Evolutionary conservation across 176 grass and related monocot species (phyloP).

Genomic region (Lolium perenne): DNA sequence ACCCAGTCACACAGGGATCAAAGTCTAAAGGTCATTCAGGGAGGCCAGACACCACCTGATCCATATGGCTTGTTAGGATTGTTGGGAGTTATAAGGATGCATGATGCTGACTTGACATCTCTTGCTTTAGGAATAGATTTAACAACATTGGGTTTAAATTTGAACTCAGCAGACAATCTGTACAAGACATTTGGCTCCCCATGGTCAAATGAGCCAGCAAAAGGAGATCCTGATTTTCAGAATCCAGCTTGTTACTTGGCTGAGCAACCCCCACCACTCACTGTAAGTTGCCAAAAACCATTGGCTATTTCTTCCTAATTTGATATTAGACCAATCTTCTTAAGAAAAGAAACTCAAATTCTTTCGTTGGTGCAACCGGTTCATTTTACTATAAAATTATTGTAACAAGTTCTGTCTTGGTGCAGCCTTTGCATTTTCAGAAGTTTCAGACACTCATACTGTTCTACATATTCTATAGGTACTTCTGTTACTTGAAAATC

Average conservation of each 20-base stretch:
- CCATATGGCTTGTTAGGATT: conserved; percentile 87
- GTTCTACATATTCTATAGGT: conserved; percentile 99
- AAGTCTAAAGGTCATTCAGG: conserved; percentile 73
- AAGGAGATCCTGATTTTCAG: conserved; percentile 83
- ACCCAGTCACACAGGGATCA: conserved; percentile 81
- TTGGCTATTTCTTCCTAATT: background rate
- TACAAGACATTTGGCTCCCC: conserved; percentile 97
- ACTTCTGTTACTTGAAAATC: conserved; percentile 28
- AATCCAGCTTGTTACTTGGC: conserved; percentile 81
- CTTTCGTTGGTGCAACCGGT: conserved; percentile 15
- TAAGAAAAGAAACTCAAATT: background rate
- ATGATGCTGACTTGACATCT: conserved; percentile 77
- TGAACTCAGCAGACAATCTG: conserved; percentile 92
- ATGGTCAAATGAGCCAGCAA: conserved; percentile 83
- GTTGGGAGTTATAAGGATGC: conserved; percentile 78
- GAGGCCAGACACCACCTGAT: conserved; percentile 59
- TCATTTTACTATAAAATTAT: conserved; percentile 15
- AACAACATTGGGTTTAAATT: conserved; percentile 82
- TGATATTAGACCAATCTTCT: background rate
- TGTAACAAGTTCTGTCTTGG: conserved; percentile 48
- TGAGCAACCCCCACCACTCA: conserved; percentile 66
- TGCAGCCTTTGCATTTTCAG: conserved; percentile 76
- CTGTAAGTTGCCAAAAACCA: conserved; percentile 47
- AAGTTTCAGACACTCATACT: conserved; percentile 68
- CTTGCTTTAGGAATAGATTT: conserved; percentile 97